Evolutionary conservation across 495 filamentous ascomycete genomes (phyloP).

Genomic region (Extremus antarcticus): DNA sequence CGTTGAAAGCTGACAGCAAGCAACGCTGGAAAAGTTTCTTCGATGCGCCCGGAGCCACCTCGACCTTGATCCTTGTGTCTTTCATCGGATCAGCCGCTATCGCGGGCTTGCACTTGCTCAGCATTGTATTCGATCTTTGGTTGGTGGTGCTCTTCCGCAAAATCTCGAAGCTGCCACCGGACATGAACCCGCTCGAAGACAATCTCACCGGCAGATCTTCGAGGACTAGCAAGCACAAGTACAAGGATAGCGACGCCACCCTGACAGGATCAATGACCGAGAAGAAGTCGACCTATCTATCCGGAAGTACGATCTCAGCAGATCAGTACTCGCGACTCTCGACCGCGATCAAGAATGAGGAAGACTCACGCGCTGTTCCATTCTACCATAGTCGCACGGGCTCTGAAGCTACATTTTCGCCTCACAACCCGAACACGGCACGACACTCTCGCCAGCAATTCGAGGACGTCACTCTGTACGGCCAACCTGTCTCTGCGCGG

Average conservation of each 20-base stretch:
- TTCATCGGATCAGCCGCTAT: slow-evolving; percentile 53
- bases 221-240: slow-evolving; percentile 42
- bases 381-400: slow-evolving; percentile 63
- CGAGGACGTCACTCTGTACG: slow-evolving; percentile 44
- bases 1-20: slow-evolving; percentile 33
- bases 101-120: slow-evolving; percentile 57
- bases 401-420: slow-evolving; percentile 41
- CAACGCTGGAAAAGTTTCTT: slow-evolving; percentile 55
- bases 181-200: slow-evolving; percentile 85
- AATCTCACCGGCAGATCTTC: slow-evolving; percentile 60
- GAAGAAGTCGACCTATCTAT: slow-evolving; percentile 32
- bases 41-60: slow-evolving; percentile 33
- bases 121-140: slow-evolving; percentile 57
- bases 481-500: slow-evolving; percentile 31
- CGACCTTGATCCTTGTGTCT: slow-evolving; percentile 47
- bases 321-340: slow-evolving; percentile 35
- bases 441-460: slow-evolving; percentile 36
- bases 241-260: slow-evolving; percentile 67
- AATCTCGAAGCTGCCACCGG: slow-evolving; percentile 69
- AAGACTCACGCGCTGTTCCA: slow-evolving; percentile 52
- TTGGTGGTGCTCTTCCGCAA: slow-evolving; percentile 66
- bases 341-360: slow-evolving; percentile 39
- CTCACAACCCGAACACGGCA: slow-evolving; percentile 34
- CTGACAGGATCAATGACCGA: slow-evolving; percentile 39
- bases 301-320: slow-evolving; percentile 37